Percentiles rank a stretch among this genome's conserved stretches.
Conservation (phyloP, 305 asterid genomes). For the Fraxinus sp. region DNA sequence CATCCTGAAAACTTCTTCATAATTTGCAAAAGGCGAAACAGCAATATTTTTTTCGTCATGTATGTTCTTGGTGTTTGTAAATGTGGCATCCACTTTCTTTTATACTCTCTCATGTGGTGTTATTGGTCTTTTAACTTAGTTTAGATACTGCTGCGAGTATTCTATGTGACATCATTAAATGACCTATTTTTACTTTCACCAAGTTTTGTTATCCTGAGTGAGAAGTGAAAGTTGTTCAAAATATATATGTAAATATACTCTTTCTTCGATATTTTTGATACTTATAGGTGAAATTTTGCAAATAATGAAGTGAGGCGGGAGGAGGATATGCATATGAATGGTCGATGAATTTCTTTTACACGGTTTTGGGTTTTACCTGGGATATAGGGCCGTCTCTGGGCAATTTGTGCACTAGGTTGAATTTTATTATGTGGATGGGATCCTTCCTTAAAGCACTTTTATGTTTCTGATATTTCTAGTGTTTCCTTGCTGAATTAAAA, state of each 20-base stretch:
- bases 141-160: not conserved
- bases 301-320: not conserved
- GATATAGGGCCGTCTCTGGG: not conserved
- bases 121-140: not conserved
- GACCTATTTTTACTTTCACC: not conserved
- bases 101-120: not conserved
- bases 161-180: not conserved
- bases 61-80: not conserved
- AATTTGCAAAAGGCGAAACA: not conserved
- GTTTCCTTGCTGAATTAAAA: not conserved
- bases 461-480: not conserved
- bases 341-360: not conserved
- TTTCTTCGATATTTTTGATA: not conserved
- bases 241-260: not conserved
- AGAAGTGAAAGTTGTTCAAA: not conserved
- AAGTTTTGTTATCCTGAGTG: not conserved
- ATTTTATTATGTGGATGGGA: not conserved
- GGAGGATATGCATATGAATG: not conserved
- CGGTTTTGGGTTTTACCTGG: not conserved
- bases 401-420: not conserved
- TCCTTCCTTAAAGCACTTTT: not conserved
- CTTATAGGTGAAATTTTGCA: not conserved
- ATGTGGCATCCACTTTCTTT: conserved; percentile 1
- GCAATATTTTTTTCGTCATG: not conserved
- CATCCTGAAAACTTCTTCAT: not conserved